phyloP scores from a whole-genome alignment of 2,329 filamentous ascomycete species.

The Verticillium tricorpus region DNA sequence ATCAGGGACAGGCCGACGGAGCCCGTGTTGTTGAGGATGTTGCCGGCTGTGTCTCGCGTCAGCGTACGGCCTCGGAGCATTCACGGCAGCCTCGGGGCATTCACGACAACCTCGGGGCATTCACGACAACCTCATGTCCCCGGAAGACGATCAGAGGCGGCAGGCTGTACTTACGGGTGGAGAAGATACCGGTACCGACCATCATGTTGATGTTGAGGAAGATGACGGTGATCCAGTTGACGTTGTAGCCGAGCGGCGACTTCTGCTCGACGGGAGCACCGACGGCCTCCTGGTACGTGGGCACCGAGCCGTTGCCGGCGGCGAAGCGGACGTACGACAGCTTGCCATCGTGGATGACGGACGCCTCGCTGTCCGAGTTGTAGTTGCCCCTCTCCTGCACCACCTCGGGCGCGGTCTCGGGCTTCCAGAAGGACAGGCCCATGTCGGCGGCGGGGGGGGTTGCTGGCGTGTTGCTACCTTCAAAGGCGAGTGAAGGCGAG shows the following conservation, averaged over 20 bases:
- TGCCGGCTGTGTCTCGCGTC: conserved; percentile 36
- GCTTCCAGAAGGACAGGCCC: background rate
- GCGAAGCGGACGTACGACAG: conserved; percentile 35
- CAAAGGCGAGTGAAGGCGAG: background rate
- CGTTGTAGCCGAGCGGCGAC: conserved; percentile 56
- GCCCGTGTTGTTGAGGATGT: conserved; percentile 54
- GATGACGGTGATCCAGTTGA: conserved; percentile 50
- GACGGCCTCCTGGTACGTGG: conserved; percentile 55
- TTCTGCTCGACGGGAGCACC: conserved; percentile 56
- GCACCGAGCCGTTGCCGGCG: conserved; percentile 43
- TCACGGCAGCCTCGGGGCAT: no score
- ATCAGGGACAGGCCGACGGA: conserved; percentile 59
- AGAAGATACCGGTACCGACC: conserved; percentile 61
- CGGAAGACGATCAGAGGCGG: background rate
- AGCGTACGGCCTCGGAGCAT: background rate
- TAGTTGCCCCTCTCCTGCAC: background rate
- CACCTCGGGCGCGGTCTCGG: background rate
- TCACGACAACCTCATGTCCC: no score
- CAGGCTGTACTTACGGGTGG: conserved; percentile 49
- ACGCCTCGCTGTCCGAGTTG: conserved; percentile 19
- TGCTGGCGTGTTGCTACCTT: background rate
- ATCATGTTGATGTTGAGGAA: conserved; percentile 60
- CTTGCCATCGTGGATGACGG: conserved; percentile 30
- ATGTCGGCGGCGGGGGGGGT: background rate
- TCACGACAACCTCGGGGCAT: background rate